Evolutionary conservation across 2,329 filamentous ascomycete species (phyloP), one percentile per base, ranked within the genome.

Genomic region (Dactylellina parvicollis): DNA sequence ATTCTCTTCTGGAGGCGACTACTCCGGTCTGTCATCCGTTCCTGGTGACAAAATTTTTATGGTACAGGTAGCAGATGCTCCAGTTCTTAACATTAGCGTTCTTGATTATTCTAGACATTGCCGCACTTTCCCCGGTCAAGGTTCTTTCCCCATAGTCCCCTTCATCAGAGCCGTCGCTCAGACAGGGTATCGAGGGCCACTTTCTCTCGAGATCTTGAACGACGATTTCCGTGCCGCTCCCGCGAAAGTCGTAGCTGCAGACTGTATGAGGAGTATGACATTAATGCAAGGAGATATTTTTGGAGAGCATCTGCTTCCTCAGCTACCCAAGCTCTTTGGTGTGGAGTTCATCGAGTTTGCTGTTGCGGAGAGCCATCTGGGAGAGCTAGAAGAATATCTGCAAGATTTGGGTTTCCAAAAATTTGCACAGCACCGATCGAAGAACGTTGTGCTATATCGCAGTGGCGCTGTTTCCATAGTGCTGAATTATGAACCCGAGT

Each of bases 11-110:
- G 66, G 72, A 60, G 62, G 74, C 57, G 70, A 75, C 62, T 74
- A 74, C 55, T 54, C 67, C 46, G 57, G 64, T 56, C 71, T 75
- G 47, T 66, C 74, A 56, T 61, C 65, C 46, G 59, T 75, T 54
- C 74, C 74, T 61, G 74, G 69, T 55, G 74, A 75, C 47, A 75
- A 75, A 71, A 75, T 75, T 55, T 75, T 75, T 70, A 71, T 75
- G 59, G 52, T 75, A 38, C 74, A 75, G 57, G 57, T 75, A 60
- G 74, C 74, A 52, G 74, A 75, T 74, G 74, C 74, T 52, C 74
- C 74, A 52, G 66, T 75, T 52, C 64, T 75, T 67, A 75, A 75
- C 52, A 75, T 75, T 67, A 73, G 72, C 47, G 52, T 66, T 74
- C 74, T 75, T 67, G 72, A 73, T 61, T 75, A 75, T 55, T 75